Evolutionary conservation across 129 eudicot species (phyloP).

Genomic region (Tagetes patula): DNA sequence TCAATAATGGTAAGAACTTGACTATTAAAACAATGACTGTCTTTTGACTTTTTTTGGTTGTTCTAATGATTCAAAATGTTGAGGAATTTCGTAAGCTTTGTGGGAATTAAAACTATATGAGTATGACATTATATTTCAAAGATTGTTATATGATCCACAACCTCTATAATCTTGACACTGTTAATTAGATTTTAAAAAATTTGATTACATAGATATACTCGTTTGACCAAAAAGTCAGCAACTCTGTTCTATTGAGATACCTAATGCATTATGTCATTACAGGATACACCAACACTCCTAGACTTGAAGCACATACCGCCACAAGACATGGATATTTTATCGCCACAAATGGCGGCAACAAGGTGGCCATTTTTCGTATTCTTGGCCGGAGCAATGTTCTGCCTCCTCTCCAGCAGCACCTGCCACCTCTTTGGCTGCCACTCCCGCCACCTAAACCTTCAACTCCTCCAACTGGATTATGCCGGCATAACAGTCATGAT

Average conservation of each 20-base stretch:
- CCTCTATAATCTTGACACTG: neutral
- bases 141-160: neutral
- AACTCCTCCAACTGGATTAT: constrained; percentile 67
- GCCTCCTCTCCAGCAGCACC: constrained; percentile 85
- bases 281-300: constrained; percentile 59
- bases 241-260: neutral
- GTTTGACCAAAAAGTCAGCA: constrained; percentile 27
- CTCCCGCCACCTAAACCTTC: constrained; percentile 57
- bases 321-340: constrained; percentile 35
- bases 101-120: neutral
- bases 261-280: constrained; percentile 27
- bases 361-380: constrained; percentile 86
- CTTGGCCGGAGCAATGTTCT: constrained; percentile 82
- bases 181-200: neutral
- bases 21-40: constrained; percentile 4
- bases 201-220: neutral
- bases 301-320: constrained; percentile 52
- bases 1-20: constrained; percentile 53
- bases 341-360: constrained; percentile 36
- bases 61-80: constrained; percentile 4
- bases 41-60: constrained; percentile 24
- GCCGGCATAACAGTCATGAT: constrained; percentile 82
- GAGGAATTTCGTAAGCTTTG: neutral
- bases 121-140: neutral
- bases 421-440: constrained; percentile 98